Evolutionary conservation across 495 filamentous ascomycete species (phyloP).

Genomic region (Mytilinidion resinicola): DNA sequence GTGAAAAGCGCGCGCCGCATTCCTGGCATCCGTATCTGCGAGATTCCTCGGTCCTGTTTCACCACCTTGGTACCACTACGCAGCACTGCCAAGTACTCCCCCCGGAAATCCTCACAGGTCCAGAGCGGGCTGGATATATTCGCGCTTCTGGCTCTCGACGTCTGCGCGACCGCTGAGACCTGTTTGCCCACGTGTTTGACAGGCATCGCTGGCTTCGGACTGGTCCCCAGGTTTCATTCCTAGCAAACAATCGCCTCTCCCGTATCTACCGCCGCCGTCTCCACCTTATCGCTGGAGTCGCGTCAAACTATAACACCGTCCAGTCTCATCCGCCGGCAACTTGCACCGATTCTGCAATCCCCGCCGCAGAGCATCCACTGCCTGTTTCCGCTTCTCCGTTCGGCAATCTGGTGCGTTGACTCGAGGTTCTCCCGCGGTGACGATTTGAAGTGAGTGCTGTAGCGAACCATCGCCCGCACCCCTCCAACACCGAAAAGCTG

Average conservation of each 20-base stretch:
- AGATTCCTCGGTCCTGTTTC: slow-evolving; percentile 22
- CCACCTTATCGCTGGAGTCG: slow-evolving; percentile 7
- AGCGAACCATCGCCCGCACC: slow-evolving; percentile 25
- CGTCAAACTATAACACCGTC: slow-evolving; percentile 20
- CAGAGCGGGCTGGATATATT: slow-evolving; percentile 1
- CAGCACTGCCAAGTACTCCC: slow-evolving; percentile 6
- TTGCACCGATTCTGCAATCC: slow-evolving; percentile 30
- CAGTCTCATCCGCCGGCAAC: slow-evolving; percentile 26
- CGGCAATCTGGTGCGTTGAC: slow-evolving; percentile 23
- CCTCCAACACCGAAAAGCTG: slow-evolving; percentile 84
- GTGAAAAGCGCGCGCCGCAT: slow-evolving; percentile 12
- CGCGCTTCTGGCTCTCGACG: slow-evolving; percentile 1
- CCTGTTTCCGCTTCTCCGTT: slow-evolving; percentile 14
- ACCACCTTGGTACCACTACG: slow-evolving; percentile 7
- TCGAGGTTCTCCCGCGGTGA: slow-evolving; percentile 21
- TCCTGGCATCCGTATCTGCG: slow-evolving; percentile 4
- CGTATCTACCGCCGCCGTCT: not conserved
- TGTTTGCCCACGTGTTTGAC: slow-evolving; percentile 31
- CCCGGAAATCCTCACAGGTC: slow-evolving; percentile 13
- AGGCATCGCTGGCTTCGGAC: slow-evolving; percentile 13
- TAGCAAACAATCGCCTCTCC: slow-evolving; percentile 20
- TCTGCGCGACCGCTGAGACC: slow-evolving; percentile 2
- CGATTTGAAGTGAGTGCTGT: slow-evolving; percentile 10
- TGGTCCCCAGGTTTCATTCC: slow-evolving; percentile 9
- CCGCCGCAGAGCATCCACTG: slow-evolving; percentile 27